phyloP scores from a whole-genome alignment of 768 basidiomycete genomes.

The Botryobasidium botryosum region DNA sequence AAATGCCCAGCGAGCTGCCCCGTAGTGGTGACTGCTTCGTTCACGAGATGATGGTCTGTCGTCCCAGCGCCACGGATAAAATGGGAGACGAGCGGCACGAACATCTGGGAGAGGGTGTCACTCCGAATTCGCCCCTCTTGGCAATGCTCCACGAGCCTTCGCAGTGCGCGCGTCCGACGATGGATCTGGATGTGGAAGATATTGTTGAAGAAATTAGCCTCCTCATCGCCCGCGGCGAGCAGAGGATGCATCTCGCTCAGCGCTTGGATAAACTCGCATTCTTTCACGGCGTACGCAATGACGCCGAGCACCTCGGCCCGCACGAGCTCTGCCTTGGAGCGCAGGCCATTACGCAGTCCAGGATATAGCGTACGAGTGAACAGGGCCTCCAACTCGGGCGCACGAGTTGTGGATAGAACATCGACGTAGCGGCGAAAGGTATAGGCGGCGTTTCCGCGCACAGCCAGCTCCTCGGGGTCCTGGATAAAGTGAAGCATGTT shows the following conservation, averaged over 20 bases:
- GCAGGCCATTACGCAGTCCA: constrained; percentile 61
- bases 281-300: constrained; percentile 53
- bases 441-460: constrained; percentile 65
- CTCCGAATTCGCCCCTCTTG: constrained; percentile 48
- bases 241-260: constrained; percentile 69
- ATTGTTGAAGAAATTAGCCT: constrained; percentile 95
- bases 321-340: constrained; percentile 72
- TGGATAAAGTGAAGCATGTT: constrained; percentile 77
- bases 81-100: constrained; percentile 74
- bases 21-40: constrained; percentile 68
- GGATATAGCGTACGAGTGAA: constrained; percentile 57
- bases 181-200: constrained; percentile 87
- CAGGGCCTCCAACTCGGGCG: constrained; percentile 25
- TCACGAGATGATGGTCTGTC: constrained; percentile 72
- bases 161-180: constrained; percentile 69
- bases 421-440: constrained; percentile 67
- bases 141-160: constrained; percentile 65
- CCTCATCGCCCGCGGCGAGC: constrained; percentile 75
- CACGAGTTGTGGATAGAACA: constrained; percentile 24
- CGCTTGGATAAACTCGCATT: constrained; percentile 37
- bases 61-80: constrained; percentile 41
- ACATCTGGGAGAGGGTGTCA: constrained; percentile 57
- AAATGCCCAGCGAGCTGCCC: constrained; percentile 64
- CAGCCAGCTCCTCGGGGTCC: constrained; percentile 73
- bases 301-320: constrained; percentile 69